Percentiles rank a stretch among this genome's conserved stretches.
phyloP scores from a whole-genome alignment of 371 early-diverging fungal genomes.

The Globomyces sp. region DNA sequence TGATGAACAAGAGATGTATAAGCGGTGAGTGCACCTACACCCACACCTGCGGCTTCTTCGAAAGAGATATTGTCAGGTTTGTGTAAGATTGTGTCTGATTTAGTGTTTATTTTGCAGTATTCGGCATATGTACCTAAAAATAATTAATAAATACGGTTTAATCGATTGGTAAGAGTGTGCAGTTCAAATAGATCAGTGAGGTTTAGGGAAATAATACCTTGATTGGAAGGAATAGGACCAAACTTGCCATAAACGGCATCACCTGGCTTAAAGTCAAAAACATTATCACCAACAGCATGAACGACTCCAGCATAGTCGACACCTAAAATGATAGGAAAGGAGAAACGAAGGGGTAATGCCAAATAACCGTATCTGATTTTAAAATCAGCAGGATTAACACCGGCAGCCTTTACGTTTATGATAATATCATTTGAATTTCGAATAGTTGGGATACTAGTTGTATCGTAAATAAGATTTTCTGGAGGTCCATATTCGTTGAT shows the following conservation, averaged over 20 bases:
- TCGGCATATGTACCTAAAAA: slow-evolving; percentile 48
- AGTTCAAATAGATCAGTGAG: too few relatives aligned
- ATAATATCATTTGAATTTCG: slow-evolving; percentile 8
- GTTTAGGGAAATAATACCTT: too few relatives aligned
- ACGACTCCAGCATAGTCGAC: slow-evolving; percentile 50
- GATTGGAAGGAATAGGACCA: not conserved
- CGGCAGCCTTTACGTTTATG: slow-evolving; percentile 9
- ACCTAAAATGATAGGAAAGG: slow-evolving; percentile 35
- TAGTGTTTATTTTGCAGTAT: slow-evolving; percentile 24
- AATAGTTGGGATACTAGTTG: slow-evolving; percentile 3
- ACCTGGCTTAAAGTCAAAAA: slow-evolving; percentile 40
- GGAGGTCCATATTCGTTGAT: not conserved
- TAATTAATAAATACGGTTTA: too few relatives aligned
- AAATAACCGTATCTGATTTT: slow-evolving; percentile 1
- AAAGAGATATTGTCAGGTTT: slow-evolving; percentile 50
- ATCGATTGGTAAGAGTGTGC: too few relatives aligned
- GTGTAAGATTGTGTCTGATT: slow-evolving; percentile 35
- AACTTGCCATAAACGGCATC: slow-evolving; percentile 48
- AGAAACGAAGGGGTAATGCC: not conserved
- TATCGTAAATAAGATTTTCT: slow-evolving; percentile 4
- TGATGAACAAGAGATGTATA: slow-evolving; percentile 35
- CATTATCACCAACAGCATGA: slow-evolving; percentile 41
- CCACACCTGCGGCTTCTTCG: slow-evolving; percentile 51
- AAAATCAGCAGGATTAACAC: slow-evolving; percentile 2
- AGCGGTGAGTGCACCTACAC: slow-evolving; percentile 45